Evolutionary conservation across 108 stramenopile species (phyloP).

Genomic region (Fragilariopsis cylindrus): DNA sequence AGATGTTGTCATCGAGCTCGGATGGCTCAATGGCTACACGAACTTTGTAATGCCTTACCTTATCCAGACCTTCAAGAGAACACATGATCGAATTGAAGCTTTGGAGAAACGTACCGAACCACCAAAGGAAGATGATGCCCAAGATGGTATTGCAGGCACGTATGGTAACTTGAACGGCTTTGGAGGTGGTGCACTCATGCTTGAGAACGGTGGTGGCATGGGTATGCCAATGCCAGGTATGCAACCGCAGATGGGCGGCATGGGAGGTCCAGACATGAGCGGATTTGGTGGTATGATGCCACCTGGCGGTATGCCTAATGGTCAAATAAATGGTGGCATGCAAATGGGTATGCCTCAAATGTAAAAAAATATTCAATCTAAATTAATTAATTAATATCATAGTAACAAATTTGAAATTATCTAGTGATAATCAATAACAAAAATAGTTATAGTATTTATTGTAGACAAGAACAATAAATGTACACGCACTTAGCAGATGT

Average conservation of each 20-base stretch:
- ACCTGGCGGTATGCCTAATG: slow-evolving; percentile 40
- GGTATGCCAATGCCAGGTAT: slow-evolving; percentile 27
- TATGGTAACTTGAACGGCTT: slow-evolving; percentile 80
- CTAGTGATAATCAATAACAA: too few species aligned
- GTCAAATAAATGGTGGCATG: slow-evolving; percentile 26
- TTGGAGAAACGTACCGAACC: slow-evolving; percentile 94
- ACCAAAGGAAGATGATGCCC: slow-evolving; percentile 80
- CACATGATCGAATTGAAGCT: slow-evolving; percentile 76
- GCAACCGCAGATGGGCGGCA: slow-evolving; percentile 24
- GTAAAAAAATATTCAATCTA: not conserved
- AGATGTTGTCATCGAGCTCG: slow-evolving; percentile 97
- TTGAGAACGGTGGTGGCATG: slow-evolving; percentile 60
- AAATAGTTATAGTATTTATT: too few species aligned
- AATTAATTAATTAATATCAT: not conserved
- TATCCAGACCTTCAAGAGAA: slow-evolving; percentile 95
- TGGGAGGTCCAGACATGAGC: slow-evolving; percentile 72
- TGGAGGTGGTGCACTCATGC: slow-evolving; percentile 72
- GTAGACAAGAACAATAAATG: too few species aligned
- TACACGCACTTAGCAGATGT: too few species aligned
- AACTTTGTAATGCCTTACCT: slow-evolving; percentile 99
- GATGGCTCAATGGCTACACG: slow-evolving; percentile 97
- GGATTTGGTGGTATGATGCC: slow-evolving; percentile 61
- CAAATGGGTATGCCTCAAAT: slow-evolving; percentile 30
- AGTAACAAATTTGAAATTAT: too few species aligned
- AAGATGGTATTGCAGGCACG: slow-evolving; percentile 75